Conservation (phyloP, 2,329 filamentous ascomycete species). For the Cytospora leucostoma region DNA sequence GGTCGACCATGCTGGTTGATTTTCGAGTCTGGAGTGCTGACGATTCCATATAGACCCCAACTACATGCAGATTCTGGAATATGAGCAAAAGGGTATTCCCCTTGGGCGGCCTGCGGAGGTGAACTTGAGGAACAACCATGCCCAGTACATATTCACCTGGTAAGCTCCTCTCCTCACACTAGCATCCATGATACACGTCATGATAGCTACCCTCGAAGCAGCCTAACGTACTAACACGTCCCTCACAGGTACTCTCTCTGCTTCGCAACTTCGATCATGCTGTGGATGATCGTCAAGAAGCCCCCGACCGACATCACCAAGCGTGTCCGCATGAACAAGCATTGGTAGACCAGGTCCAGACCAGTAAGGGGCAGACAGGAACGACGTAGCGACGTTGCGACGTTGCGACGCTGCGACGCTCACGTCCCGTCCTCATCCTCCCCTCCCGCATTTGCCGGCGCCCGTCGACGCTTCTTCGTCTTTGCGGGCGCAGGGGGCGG, state of each 20-base stretch:
- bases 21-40: conserved; percentile 25
- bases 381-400: conserved; percentile 26
- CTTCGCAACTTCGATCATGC: conserved; percentile 86
- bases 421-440: conserved; percentile 46
- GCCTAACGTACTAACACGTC: conserved; percentile 15
- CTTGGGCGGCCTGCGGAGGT: conserved; percentile 88
- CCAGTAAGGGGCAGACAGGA: background rate
- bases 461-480: conserved; percentile 47
- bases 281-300: conserved; percentile 93
- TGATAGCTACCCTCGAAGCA: conserved; percentile 2
- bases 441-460: conserved; percentile 36
- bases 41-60: conserved; percentile 64
- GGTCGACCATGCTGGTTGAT: background rate
- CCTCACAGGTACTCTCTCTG: conserved; percentile 78
- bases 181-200: background rate
- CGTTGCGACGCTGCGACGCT: conserved; percentile 27
- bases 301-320: conserved; percentile 72
- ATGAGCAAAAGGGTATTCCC: conserved; percentile 79
- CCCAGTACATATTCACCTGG: conserved; percentile 99
- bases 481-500: conserved; percentile 50
- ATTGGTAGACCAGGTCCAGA: conserved; percentile 57
- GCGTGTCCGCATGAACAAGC: conserved; percentile 73
- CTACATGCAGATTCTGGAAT: conserved; percentile 72
- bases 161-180: conserved; percentile 49
- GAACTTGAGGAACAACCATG: conserved; percentile 92